Percentiles rank a stretch among this genome's conserved stretches.
These are phyloP conservation scores for Tetradesmus lagerheimii DNA, from an alignment of 139 green algal species.

Conservation along the genomic window DNA sequence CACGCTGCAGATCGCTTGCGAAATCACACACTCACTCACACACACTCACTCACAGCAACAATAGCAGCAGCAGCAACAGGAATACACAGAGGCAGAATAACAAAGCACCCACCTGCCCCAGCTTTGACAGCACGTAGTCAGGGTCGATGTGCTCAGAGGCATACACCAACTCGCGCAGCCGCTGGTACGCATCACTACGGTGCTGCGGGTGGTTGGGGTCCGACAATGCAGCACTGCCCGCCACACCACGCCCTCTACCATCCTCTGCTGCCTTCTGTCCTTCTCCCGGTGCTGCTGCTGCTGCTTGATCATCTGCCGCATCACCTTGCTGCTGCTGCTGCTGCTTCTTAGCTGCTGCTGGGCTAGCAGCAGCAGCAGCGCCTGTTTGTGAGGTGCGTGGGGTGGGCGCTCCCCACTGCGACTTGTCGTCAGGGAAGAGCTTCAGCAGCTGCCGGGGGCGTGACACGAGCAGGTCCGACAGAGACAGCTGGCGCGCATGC, in stretches of 20 bases:
- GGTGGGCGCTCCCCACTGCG: background rate
- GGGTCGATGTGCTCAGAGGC: constrained; percentile 76
- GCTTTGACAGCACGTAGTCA: constrained; percentile 72
- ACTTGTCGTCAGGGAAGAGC: constrained; percentile 47
- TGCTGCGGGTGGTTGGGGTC: background rate
- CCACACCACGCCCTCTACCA: background rate
- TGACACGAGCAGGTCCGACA: constrained; percentile 24
- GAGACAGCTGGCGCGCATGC: constrained; percentile 21
- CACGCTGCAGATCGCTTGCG: too few species aligned
- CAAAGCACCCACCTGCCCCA: constrained; percentile 49
- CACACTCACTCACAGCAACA: too few species aligned
- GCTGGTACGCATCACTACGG: constrained; percentile 49
- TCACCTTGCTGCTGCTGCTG: background rate
- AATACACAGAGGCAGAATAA: too few species aligned
- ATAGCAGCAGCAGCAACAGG: too few species aligned
- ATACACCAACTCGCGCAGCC: constrained; percentile 73
- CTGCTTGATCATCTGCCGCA: background rate
- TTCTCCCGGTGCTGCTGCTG: background rate
- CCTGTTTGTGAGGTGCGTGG: background rate
- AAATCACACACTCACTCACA: too few species aligned
- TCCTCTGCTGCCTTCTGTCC: background rate
- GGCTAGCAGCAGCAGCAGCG: constrained; percentile 3
- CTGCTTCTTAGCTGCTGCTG: background rate
- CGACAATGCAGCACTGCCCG: background rate
- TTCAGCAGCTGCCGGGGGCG: constrained; percentile 27